Evolutionary conservation across 371 early-diverging fungal species (phyloP), one percentile per base, ranked within the genome.

Genomic region (Apophysomyces elegans): DNA sequence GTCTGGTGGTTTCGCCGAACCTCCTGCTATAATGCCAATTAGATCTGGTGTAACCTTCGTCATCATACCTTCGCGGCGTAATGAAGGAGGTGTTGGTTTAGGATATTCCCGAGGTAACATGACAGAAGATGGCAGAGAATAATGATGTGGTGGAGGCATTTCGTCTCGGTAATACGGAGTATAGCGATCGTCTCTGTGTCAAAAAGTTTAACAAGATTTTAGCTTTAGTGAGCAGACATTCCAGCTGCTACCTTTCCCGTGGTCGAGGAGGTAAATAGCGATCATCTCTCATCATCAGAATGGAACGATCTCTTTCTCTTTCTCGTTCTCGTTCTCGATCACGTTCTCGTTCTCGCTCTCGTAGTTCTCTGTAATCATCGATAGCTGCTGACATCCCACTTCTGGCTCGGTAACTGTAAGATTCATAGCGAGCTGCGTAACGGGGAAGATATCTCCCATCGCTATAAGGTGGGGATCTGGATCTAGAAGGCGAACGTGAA

Each of bases 331-430:
- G 79, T 7, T 79, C 82, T 57, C 81, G 69, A 16, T 85, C 83
- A 57, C 81, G 71, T 58, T 79, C 83, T 35, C 81, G 78, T 58
- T 81, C 83, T 58, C 85, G 74, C 32, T 86, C 86, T 39, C 85
- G 54, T 69, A 85, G 50, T 63, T 77, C 77, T 79, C 86, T 70
- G 54, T 83, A 78, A 67, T 76, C 70, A 69, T 85, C 70, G 54
- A 82, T 41, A 41, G 80, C 67, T 62, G 81, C 65, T 56, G 84
- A 63, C 70, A 76, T 68, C 66, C 71, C 64, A 58, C 73, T 79
- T 67, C 74, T 54, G 63, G 72, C 71, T 64, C 80, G 68, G 66
- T 81, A 73, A 58, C 61, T 62, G 64, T 75, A 68, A 61, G 68
- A 65, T 64, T 77, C 85, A 60, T 83, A 79, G 16, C 83, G 76